Evolutionary conservation across 345 rosid genomes (phyloP).

Genomic region (Reutealis trisperma): DNA sequence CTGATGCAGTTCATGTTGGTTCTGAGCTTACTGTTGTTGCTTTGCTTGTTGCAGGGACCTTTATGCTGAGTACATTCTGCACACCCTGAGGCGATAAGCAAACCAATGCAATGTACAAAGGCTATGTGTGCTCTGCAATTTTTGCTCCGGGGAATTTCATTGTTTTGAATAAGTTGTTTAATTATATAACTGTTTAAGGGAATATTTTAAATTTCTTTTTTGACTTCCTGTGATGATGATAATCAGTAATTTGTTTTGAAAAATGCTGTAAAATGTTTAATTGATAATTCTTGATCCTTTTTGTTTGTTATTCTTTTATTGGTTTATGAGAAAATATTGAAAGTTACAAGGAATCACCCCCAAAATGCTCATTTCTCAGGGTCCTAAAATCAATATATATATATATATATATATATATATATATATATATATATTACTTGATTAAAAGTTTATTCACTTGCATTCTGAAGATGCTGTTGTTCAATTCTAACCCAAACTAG

Average conservation of each 20-base stretch:
- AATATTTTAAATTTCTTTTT: constrained; percentile 10
- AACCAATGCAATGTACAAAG: background rate
- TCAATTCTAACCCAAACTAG: too few relatives aligned
- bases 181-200: background rate
- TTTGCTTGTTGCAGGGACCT: constrained; percentile 66
- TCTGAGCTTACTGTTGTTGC: constrained; percentile 15
- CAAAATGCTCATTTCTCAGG: too few relatives aligned
- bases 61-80: constrained; percentile 58
- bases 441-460: too few relatives aligned
- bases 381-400: too few relatives aligned
- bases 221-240: constrained; percentile 5
- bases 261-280: background rate
- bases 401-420: too few relatives aligned
- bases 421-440: too few relatives aligned
- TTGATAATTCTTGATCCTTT: background rate
- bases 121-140: background rate
- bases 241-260: background rate
- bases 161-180: constrained; percentile 19
- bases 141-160: constrained; percentile 1
- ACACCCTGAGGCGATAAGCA: constrained; percentile 68
- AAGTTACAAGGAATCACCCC: background rate
- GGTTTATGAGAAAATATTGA: background rate
- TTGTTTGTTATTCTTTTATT: too few relatives aligned
- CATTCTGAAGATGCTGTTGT: too few relatives aligned
- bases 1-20: background rate